Base-by-base conservation (phyloP, 345 rosid genomes). In the Eucalyptus albens region DNA sequence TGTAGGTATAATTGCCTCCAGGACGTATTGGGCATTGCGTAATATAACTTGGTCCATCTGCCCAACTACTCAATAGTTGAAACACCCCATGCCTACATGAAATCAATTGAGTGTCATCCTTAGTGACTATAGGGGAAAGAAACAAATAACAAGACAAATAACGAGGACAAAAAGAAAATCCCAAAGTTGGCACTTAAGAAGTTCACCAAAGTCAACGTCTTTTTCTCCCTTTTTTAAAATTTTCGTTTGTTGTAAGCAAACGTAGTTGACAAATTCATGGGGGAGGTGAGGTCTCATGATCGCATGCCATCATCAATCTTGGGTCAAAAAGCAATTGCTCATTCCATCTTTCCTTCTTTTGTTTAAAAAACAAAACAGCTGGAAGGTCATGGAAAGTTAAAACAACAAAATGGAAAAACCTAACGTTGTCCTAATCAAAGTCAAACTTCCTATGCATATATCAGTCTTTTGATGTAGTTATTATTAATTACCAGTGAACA, bases 11-110 rank as follows among this genome's bases (percentile, higher is more conserved):
- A 19, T 89, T 94, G 44, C 40, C 67, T 37, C 97, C 98, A 0
- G 99, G 96, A 5, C 19, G 90, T 53, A 96, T 96, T 17, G 99
- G 98, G 81, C 99, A 96, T n/a, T 97, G 99, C 19, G 99, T 95
- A 67, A 96, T 88, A 97, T 94, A 95, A 56, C 69, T 91, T 3
- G 98, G 97, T 67, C 99, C 99, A 87, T 97, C 99, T 40, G 99
- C 96, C 99, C 99, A 97, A 5, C n/a, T 90, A 89, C 95, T 96
- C 81, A 94, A 86, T 87, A 37, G 19, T n/a, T 97, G 98, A 83
- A 97, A 95, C 29, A 96, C 49, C 44, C 99, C 99, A 55, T 97
- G 99, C 99, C 99, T 97, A 86, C 77, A 80, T 87, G 27, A 65
- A 65, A n/a, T 4, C 19, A n/a, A 65, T 17, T 15, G 40, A 65